These are phyloP conservation scores for Euphrasia arctica DNA, from an alignment of 305 asterid species.

Conservation along the genomic window DNA sequence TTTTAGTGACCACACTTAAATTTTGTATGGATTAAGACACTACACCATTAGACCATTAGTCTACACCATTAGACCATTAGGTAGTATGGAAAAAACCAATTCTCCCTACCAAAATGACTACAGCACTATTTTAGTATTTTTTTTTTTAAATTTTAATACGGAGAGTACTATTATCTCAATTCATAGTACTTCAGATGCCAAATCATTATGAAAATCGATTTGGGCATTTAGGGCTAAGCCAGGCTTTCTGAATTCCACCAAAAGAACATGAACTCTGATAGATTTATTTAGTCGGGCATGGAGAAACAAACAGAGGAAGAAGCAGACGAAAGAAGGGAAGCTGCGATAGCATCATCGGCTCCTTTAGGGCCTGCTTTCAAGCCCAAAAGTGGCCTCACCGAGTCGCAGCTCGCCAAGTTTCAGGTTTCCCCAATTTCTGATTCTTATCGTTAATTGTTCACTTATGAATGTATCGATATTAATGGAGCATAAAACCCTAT, in stretches of 20 bases:
- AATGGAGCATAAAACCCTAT: constrained; percentile 16
- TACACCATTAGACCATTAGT: too few relatives aligned
- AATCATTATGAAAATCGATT: too few relatives aligned
- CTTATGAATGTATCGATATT: background rate
- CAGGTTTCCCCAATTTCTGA: constrained; percentile 37
- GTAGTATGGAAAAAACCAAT: too few relatives aligned
- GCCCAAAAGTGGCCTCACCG: constrained; percentile 39
- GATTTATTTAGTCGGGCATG: constrained; percentile 4
- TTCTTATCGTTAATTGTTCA: background rate
- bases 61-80: too few relatives aligned
- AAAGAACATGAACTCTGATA: background rate
- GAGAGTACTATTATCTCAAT: too few relatives aligned
- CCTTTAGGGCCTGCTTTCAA: constrained; percentile 55
- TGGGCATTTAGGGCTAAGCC: too few relatives aligned
- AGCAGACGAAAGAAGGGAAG: constrained; percentile 58
- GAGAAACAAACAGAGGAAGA: constrained; percentile 30
- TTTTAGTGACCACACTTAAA: too few relatives aligned
- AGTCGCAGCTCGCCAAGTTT: constrained; percentile 69
- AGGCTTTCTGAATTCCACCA: background rate
- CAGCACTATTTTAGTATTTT: too few relatives aligned
- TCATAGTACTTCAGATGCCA: too few relatives aligned
- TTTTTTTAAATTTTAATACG: too few relatives aligned
- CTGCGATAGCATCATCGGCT: constrained; percentile 56
- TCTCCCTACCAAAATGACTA: too few relatives aligned
- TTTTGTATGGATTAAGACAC: too few relatives aligned